phyloP scores from a whole-genome alignment of 179 eudicot genomes.

The Corrigiola litoralis region DNA sequence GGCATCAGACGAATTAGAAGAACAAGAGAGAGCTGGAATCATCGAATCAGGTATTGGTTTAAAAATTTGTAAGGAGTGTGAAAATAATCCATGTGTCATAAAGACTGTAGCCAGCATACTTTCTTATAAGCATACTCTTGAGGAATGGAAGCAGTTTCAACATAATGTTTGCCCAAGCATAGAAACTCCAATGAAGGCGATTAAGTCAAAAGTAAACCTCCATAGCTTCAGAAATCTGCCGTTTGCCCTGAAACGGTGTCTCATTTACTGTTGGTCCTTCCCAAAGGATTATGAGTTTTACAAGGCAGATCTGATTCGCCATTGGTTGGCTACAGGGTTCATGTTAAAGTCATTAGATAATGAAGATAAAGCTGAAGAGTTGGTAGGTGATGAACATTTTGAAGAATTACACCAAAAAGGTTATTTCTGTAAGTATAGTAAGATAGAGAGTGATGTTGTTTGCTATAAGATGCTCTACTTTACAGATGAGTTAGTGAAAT shows the following conservation, averaged over 20 bases:
- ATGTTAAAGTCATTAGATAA: too few relatives aligned
- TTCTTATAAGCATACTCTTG: not conserved
- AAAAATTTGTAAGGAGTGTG: slow-evolving; percentile 16
- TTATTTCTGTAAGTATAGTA: not conserved
- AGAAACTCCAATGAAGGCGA: too few relatives aligned
- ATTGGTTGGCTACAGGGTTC: slow-evolving; percentile 30
- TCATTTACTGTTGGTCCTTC: slow-evolving; percentile 25
- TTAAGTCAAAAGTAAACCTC: slow-evolving; percentile 11
- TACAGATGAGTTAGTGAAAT: slow-evolving; percentile 6
- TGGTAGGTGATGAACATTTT: slow-evolving; percentile 16
- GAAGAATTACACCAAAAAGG: not conserved
- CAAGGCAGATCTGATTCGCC: slow-evolving; percentile 1
- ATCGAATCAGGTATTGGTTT: not conserved
- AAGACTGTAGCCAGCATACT: slow-evolving; percentile 12
- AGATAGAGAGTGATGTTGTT: not conserved
- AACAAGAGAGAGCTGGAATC: not conserved
- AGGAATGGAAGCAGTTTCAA: not conserved
- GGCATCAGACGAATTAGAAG: not conserved
- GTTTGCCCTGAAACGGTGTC: slow-evolving; percentile 13
- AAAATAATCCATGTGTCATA: slow-evolving; percentile 18
- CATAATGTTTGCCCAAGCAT: not conserved
- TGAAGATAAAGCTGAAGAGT: not conserved
- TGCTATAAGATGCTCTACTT: not conserved
- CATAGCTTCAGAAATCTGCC: slow-evolving; percentile 21
- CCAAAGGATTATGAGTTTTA: slow-evolving; percentile 13